Base-by-base conservation (phyloP, 805 yeast species). In the Blastobotrys terrestris region DNA sequence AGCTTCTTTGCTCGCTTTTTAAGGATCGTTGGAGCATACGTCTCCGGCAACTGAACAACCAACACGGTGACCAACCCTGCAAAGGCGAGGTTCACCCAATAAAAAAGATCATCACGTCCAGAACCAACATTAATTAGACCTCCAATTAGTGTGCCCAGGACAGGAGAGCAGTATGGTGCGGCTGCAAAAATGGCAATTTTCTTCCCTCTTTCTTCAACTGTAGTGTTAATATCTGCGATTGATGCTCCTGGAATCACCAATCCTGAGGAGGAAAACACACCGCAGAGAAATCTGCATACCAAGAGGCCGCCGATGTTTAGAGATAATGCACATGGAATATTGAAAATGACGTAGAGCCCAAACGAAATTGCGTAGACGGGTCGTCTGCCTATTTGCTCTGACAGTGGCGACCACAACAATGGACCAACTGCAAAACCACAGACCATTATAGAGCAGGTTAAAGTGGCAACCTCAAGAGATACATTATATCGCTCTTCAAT, bases 351-450 rank as follows among this genome's bases (percentile, higher is more conserved):
- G 5, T 75, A 70, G 63, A 74, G 80, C 0, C 81, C 76, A 18
- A 84, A 69, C 7, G 76, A 66, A 2, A 86, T 77, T 2, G 78
- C 59, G 1, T 84, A 58, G 46, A 83, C 59, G 4, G 84, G 79
- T 64, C 78, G 77, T 66, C 95, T 75, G 45, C 94, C 92, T 60
- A 75, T 84, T 41, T 84, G 62, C 63, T 85, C 94, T 15, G 87
- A 81, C 19, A 85, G 67, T 16, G 92, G 92, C 19, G 88, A 95
- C 83, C 89, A 87, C 39, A 85, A 62, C 52, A 87, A 74, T 1
- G 96, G 96, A 16, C 95, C 95, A 1, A 87, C 77, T 0, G 95
- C 95, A 68, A 88, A 87, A 16, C 95, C 96, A 47, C 85, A 66
- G 19, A 87, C 92, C 62, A 77, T 89, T 16, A 87, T 72, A 0